Evolutionary conservation across 2,329 filamentous ascomycete genomes (phyloP), one percentile per base, ranked within the genome.

Genomic region (Thyridium curvatum): DNA sequence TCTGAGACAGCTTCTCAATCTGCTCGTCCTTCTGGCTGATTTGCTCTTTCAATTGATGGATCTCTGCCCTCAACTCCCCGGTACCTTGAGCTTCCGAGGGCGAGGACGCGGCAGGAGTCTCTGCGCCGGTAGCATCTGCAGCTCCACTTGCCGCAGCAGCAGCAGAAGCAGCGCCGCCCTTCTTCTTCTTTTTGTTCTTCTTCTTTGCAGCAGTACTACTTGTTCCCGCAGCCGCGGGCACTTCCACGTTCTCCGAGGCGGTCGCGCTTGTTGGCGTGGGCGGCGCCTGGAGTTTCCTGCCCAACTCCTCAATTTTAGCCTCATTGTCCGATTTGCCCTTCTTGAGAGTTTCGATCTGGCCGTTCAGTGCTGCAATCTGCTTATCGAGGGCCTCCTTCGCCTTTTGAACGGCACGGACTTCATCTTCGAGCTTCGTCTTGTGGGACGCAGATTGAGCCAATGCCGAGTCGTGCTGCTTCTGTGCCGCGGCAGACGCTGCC

Each of bases 101-200:
- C n/a, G 13, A 13, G 1, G 21, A 9, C 0, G 52, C 56, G n/a
- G 53, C 54, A 3, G 53, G 31, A 2, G 45, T 50, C 3, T 62
- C 56, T 3, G 44, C 34, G 21, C 21, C 21, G 10, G 21, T 4
- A 57, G 47, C 6, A 59, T 46, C 12, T 52, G 48, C 2, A 61
- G 51, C 1, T 58, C 48, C 4, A 56, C 52, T 18, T 70, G 65
- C 3, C 59, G 59, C 51, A 14, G 52, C 51, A 12, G 54, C 50
- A 12, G 52, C 38, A 15, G 53, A 43, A 3, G 56, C 46, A 2
- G 53, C 48, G 47, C 72, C 76, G 14, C 77, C 79, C 68, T 90
- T 91, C 74, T 94, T 95, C 69, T 91, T 94, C 58, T 86, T 86
- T 47, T 89, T 94, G 60, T 86, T 90, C 62, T 87, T 94, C 64